Conservation (phyloP, 306 rosid species). For the Quercus rubra region DNA sequence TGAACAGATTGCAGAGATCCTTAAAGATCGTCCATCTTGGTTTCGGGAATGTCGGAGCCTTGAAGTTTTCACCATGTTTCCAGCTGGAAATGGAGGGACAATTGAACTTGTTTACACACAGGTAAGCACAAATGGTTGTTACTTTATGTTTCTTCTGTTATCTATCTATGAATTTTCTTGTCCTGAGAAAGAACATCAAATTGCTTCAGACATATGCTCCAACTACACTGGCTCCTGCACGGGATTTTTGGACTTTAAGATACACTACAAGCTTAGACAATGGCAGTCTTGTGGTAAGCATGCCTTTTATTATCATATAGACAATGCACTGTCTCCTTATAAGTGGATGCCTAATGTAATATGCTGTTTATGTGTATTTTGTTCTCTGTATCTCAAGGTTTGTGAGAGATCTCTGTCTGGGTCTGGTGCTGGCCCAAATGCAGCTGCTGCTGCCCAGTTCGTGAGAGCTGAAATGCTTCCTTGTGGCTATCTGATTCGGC, state of each 20-base stretch:
- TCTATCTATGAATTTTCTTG: not conserved
- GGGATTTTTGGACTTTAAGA: constrained; percentile 98
- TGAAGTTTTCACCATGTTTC: constrained; percentile 88
- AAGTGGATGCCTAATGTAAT: not conserved
- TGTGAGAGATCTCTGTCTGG: constrained; percentile 98
- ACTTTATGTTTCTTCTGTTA: not conserved
- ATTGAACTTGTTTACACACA: constrained; percentile 92
- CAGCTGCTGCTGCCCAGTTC: constrained; percentile 74
- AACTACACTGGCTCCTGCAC: constrained; percentile 92
- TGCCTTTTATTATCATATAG: not conserved
- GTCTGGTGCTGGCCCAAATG: constrained; percentile 82
- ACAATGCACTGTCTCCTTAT: not conserved
- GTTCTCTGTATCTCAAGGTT: constrained; percentile 39
- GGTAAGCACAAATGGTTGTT: constrained; percentile 34
- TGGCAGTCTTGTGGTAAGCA: constrained; percentile 89
- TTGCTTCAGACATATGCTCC: constrained; percentile 81
- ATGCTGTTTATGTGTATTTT: not conserved
- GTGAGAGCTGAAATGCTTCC: constrained; percentile 89
- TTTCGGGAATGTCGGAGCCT: constrained; percentile 98
- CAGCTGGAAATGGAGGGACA: constrained; percentile 93
- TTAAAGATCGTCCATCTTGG: constrained; percentile 98
- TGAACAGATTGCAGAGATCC: constrained; percentile 91
- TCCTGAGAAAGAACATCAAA: not conserved
- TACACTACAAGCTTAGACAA: constrained; percentile 81
- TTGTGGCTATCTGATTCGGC: constrained; percentile 92